Evolutionary conservation across 129 eudicot genomes (phyloP), one percentile per base, ranked within the genome.

Genomic region (Centaurea solstitialis): DNA sequence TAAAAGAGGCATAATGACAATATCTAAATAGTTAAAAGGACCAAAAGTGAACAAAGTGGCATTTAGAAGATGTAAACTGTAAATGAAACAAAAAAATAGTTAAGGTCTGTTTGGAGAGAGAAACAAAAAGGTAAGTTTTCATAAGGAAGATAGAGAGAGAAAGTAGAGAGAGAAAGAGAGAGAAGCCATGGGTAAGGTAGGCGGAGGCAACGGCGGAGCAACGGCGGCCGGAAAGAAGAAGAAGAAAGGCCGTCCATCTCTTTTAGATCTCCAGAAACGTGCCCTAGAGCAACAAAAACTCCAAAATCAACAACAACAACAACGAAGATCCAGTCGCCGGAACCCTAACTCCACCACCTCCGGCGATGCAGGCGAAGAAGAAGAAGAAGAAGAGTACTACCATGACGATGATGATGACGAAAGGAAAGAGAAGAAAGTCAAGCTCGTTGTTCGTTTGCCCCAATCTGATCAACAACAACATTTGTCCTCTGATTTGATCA

Each of bases 221-320:
- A 41, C 80, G 68, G 73, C 79, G 80, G 30, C 30, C 30, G 87
- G 74, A 81, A 89, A 75, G 87, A 93, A 88, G 87, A 81, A 73
- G 97, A 94, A 92, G 92, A 91, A 87, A 83, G 98, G 98, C 59
- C 93, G 97, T 3, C 98, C 98, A 1, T 89, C 97, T 50, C 79
- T 87, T 4, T 21, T 85, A 76, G 97, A 92, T 92, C 92, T 87
- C 75, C 87, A 85, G 43, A 91, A 85, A 74, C 93, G 97, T 6
- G 76, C 83, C 22, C 57, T 83, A 45, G 78, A 79, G 23, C 82
- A 83, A 74, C 88, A 88, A 18, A 87, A 83, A 76, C 9, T 20
- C 18, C 68, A 82, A 70, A 70, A 66, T 75, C 80, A 82, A 37
- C 24, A 73, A 21, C 85, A 75, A 41, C 84, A 80, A 61, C 22